Evolutionary conservation across 768 basidiomycete genomes (phyloP).

Genomic region (Russula sp.): DNA sequence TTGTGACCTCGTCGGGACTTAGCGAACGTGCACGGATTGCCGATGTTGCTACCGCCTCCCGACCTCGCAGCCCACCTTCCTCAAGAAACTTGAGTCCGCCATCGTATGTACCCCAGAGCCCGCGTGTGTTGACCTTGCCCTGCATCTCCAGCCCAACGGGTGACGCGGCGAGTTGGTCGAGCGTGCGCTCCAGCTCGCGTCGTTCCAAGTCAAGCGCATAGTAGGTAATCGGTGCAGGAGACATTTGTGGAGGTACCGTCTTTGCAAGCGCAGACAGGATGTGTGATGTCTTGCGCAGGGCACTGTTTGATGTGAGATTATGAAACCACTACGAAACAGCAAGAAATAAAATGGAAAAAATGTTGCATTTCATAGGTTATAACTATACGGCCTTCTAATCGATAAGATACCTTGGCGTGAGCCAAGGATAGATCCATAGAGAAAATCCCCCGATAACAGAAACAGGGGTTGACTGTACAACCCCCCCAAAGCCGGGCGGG

Average conservation of each 20-base stretch:
- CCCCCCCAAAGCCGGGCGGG: not conserved
- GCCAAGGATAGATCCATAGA: no score
- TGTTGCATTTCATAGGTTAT: not conserved
- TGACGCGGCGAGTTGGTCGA: slow-evolving; percentile 56
- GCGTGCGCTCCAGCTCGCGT: slow-evolving; percentile 74
- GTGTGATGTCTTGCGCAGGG: slow-evolving; percentile 84
- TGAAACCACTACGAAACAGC: no score
- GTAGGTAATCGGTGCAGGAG: slow-evolving; percentile 58
- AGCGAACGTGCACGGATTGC: slow-evolving; percentile 29
- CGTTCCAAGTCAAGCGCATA: slow-evolving; percentile 92
- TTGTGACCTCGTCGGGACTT: slow-evolving; percentile 29
- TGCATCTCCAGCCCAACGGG: slow-evolving; percentile 51
- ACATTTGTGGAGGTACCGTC: slow-evolving; percentile 33
- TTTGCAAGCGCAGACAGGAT: slow-evolving; percentile 66
- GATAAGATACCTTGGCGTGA: not conserved
- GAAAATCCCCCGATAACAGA: not conserved
- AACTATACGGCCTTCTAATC: not conserved
- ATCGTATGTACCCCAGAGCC: slow-evolving; percentile 89
- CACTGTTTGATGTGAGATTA: slow-evolving; percentile 35
- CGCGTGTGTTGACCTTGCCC: slow-evolving; percentile 73
- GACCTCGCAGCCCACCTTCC: slow-evolving; percentile 47
- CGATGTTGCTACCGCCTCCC: slow-evolving; percentile 13
- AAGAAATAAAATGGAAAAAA: no score
- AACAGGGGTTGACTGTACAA: not conserved
- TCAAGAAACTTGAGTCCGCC: slow-evolving; percentile 77